Conservation (phyloP, 1,139 yeast species). For the Candida dubliniensis region DNA sequence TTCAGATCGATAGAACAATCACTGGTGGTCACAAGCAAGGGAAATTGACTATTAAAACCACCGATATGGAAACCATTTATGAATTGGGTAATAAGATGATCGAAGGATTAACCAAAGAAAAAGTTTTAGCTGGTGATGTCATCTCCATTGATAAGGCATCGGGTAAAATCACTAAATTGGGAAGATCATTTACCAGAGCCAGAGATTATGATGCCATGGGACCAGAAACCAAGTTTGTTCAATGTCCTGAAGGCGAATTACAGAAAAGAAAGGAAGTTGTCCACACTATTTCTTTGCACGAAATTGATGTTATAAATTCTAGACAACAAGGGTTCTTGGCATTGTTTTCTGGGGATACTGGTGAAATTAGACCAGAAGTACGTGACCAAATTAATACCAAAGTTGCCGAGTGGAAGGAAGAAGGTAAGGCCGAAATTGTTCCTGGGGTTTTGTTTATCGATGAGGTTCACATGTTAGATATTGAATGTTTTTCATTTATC, state of each 20-base stretch:
- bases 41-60: conserved; percentile 92
- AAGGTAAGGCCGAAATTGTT: conserved; percentile 96
- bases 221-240: conserved; percentile 95
- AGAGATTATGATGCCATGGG: conserved; percentile 99
- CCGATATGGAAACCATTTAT: conserved; percentile 98
- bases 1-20: conserved; percentile 92
- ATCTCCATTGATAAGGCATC: conserved; percentile 93
- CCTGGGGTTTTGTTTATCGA: conserved; percentile 99
- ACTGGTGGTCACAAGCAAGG: conserved; percentile 99
- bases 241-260: conserved; percentile 98
- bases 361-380: conserved; percentile 93
- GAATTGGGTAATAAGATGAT: conserved; percentile 98
- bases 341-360: conserved; percentile 94
- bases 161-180: conserved; percentile 91
- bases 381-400: conserved; percentile 96
- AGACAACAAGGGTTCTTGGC: conserved; percentile 98
- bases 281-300: conserved; percentile 95
- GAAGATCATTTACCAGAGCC: conserved; percentile 93
- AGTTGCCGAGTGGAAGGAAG: conserved; percentile 99
- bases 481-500: conserved; percentile 93
- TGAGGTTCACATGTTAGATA: conserved; percentile 98
- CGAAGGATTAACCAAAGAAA: conserved; percentile 91
- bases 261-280: conserved; percentile 94
- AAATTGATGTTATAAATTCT: conserved; percentile 96
- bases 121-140: conserved; percentile 96